phyloP scores from a whole-genome alignment of 352 stramenopile genomes.

The Phytophthora sansomeana region DNA sequence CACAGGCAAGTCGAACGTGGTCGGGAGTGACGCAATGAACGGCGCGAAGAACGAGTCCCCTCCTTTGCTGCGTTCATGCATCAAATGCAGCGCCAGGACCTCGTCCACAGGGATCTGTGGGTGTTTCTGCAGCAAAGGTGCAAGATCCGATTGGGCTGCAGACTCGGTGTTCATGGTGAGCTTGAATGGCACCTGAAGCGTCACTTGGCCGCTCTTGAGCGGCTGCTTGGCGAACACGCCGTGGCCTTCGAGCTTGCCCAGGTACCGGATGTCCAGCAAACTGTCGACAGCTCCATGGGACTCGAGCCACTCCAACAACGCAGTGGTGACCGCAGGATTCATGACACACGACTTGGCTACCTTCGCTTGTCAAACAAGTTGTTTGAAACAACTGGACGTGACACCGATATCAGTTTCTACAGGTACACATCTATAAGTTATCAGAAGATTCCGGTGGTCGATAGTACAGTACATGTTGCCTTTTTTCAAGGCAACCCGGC shows the following conservation, averaged over 20 bases:
- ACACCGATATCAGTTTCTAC: conserved; percentile 11
- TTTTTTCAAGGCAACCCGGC: conserved; percentile 12
- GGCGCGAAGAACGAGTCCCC: conserved; percentile 55
- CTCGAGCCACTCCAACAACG: conserved; percentile 51
- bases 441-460: conserved; percentile 24
- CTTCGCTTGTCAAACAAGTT: background rate
- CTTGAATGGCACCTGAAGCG: conserved; percentile 57
- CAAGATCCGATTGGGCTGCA: conserved; percentile 50
- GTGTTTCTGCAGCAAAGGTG: conserved; percentile 45
- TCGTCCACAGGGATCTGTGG: conserved; percentile 55
- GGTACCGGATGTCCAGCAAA: conserved; percentile 52
- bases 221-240: conserved; percentile 56
- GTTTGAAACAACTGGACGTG: conserved; percentile 16
- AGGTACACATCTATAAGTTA: conserved; percentile 19
- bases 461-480: conserved; percentile 3
- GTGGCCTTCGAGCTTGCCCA: conserved; percentile 52
- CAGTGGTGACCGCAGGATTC: conserved; percentile 37
- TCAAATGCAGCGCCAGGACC: conserved; percentile 64
- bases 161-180: conserved; percentile 64
- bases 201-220: conserved; percentile 46
- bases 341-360: too few relatives aligned
- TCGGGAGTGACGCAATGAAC: conserved; percentile 63
- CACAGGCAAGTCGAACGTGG: conserved; percentile 63
- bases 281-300: conserved; percentile 35
- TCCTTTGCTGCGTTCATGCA: conserved; percentile 64